Percentiles rank a stretch among this genome's conserved stretches.
These are phyloP conservation scores for Urochloa ruziziensis DNA, from an alignment of 176 grass and related monocot genomes.

Conservation along the genomic window DNA sequence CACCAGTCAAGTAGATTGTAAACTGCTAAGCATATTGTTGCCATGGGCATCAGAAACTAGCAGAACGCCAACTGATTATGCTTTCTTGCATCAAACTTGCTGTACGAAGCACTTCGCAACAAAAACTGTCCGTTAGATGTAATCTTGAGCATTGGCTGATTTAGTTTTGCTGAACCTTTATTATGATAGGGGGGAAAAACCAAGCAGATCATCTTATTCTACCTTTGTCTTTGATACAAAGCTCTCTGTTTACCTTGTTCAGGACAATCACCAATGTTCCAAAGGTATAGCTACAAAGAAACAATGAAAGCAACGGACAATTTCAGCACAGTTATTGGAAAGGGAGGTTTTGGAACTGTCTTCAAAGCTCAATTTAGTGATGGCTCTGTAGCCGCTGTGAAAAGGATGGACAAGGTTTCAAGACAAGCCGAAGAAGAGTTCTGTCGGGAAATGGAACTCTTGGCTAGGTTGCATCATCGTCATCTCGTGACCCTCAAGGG, in stretches of 20 bases:
- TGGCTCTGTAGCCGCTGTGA: constrained; percentile 70
- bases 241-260: constrained; percentile 25
- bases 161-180: not conserved
- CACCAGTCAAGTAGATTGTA: not conserved
- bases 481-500: constrained; percentile 94
- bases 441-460: constrained; percentile 90
- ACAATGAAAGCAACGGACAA: constrained; percentile 69
- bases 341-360: constrained; percentile 97
- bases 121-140: not conserved
- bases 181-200: not conserved
- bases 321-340: constrained; percentile 87
- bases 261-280: constrained; percentile 93
- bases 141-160: not conserved
- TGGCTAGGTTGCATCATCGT: constrained; percentile 93
- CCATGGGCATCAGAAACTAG: not conserved
- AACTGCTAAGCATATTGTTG: not conserved
- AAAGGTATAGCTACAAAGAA: constrained; percentile 79
- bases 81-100: not conserved
- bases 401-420: constrained; percentile 96
- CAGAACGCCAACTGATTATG: not conserved
- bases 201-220: not conserved
- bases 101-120: not conserved
- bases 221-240: not conserved
- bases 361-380: constrained; percentile 79
- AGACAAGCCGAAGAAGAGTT: constrained; percentile 97